Evolutionary conservation across 495 filamentous ascomycete genomes (phyloP).

Genomic region (Lophiostoma macrostomum): DNA sequence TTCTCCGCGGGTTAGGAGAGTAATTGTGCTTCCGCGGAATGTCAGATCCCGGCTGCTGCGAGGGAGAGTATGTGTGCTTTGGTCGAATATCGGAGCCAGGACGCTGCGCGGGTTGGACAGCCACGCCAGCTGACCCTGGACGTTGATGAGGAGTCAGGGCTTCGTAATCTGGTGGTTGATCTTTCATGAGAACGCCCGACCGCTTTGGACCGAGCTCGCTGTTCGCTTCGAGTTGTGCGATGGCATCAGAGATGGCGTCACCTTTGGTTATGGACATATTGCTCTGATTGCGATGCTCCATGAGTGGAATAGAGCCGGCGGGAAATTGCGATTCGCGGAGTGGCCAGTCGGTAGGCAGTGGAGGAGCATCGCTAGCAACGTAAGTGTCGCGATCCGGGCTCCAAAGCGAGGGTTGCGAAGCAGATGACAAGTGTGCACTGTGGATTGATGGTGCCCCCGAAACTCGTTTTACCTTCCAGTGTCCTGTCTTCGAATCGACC

Average conservation of each 20-base stretch:
- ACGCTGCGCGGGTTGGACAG: too few relatives aligned
- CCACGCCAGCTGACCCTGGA: too few relatives aligned
- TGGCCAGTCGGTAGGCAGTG: constrained; percentile 21
- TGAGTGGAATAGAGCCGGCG: constrained; percentile 5
- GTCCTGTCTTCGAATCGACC: constrained; percentile 19
- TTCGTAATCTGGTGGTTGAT: constrained; percentile 9
- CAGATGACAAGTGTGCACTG: neutral
- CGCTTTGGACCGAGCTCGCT: neutral
- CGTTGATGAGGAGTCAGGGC: constrained; percentile 1
- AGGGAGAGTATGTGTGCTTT: neutral
- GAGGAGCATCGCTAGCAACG: constrained; percentile 1
- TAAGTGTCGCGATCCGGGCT: constrained; percentile 9
- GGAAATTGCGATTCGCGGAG: constrained; percentile 20
- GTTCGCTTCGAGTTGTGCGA: constrained; percentile 20
- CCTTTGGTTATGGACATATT: neutral
- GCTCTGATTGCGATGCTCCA: constrained; percentile 11
- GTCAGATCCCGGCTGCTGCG: neutral
- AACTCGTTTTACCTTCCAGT: constrained; percentile 20
- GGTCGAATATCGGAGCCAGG: neutral
- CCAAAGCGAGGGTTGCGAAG: neutral
- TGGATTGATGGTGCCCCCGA: neutral
- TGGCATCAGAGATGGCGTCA: constrained; percentile 9
- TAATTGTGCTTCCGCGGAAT: constrained; percentile 1
- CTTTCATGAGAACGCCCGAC: neutral
- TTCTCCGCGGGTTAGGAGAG: neutral